A percentile compares a stretch with the other conserved stretches of the same genome.
These are phyloP conservation scores for Nemania serpens DNA, from an alignment of 2,329 filamentous ascomycete species.

Conservation along the genomic window DNA sequence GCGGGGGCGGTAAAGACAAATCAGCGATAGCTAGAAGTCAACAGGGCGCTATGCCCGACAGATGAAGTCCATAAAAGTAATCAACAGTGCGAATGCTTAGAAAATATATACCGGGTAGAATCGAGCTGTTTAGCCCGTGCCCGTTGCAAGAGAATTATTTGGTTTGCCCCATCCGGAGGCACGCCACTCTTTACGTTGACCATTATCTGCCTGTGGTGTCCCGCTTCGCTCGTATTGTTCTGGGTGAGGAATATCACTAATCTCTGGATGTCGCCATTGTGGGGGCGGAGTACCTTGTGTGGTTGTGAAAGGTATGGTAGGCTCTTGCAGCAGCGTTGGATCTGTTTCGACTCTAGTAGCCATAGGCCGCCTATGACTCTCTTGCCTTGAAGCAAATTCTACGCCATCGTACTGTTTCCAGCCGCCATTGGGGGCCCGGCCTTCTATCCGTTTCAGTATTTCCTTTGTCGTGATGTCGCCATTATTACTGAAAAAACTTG, in stretches of 20 bases:
- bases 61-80: slow-evolving; percentile 29
- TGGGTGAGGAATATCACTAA: slow-evolving; percentile 50
- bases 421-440: slow-evolving; percentile 61
- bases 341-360: slow-evolving; percentile 82
- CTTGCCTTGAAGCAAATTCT: slow-evolving; percentile 61
- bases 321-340: slow-evolving; percentile 68
- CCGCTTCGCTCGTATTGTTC: slow-evolving; percentile 53
- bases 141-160: slow-evolving; percentile 54
- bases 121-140: slow-evolving; percentile 44
- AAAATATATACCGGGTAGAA: slow-evolving; percentile 34
- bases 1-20: slow-evolving; percentile 36
- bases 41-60: slow-evolving; percentile 25
- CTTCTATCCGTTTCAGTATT: slow-evolving; percentile 90
- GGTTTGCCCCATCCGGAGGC: slow-evolving; percentile 61
- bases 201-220: slow-evolving; percentile 46
- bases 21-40: slow-evolving; percentile 25
- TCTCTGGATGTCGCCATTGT: slow-evolving; percentile 54
- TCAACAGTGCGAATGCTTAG: slow-evolving; percentile 30
- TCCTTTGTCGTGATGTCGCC: slow-evolving; percentile 96
- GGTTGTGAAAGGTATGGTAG: slow-evolving; percentile 48
- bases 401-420: slow-evolving; percentile 64
- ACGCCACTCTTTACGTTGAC: slow-evolving; percentile 59
- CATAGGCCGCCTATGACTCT: slow-evolving; percentile 58
- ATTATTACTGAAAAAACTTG: slow-evolving; percentile 76
- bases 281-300: slow-evolving; percentile 55